Evolutionary conservation across 2,329 filamentous ascomycete species (phyloP).

Genomic region (Epichloe bromicola): DNA sequence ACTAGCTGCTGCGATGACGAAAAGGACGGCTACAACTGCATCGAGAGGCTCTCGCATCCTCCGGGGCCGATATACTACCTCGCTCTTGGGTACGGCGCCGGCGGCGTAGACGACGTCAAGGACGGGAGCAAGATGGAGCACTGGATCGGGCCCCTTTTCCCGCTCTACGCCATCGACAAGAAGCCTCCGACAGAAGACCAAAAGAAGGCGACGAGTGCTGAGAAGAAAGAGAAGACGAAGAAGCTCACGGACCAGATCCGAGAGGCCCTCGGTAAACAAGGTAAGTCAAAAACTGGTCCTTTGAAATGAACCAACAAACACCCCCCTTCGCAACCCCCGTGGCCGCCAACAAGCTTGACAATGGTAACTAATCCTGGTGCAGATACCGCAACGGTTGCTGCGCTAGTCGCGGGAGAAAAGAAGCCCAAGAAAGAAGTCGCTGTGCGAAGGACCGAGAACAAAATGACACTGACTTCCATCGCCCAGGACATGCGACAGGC

Average conservation of each 20-base stretch:
- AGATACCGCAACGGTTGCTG: not conserved
- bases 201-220: not conserved
- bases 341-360: too few relatives aligned
- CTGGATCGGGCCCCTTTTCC: slow-evolving; percentile 13
- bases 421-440: not conserved
- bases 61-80: slow-evolving; percentile 23
- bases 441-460: not conserved
- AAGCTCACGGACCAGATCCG: not conserved
- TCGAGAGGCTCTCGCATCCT: slow-evolving; percentile 5
- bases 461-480: slow-evolving; percentile 1
- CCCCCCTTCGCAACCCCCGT: too few relatives aligned
- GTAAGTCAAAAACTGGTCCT: not conserved
- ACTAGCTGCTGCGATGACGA: slow-evolving; percentile 7
- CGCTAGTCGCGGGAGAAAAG: not conserved
- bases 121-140: slow-evolving; percentile 13
- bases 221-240: not conserved
- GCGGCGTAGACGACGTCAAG: slow-evolving; percentile 16
- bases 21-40: slow-evolving; percentile 7
- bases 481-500: not conserved
- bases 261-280: not conserved
- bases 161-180: slow-evolving; percentile 8
- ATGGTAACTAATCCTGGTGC: not conserved
- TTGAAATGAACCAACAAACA: too few relatives aligned
- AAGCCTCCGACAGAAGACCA: not conserved
- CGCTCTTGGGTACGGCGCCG: slow-evolving; percentile 16